A percentile compares a stretch with the other conserved stretches of the same genome.
phyloP scores from a whole-genome alignment of 805 yeast species.

The Yamadazyma akitaensis region DNA sequence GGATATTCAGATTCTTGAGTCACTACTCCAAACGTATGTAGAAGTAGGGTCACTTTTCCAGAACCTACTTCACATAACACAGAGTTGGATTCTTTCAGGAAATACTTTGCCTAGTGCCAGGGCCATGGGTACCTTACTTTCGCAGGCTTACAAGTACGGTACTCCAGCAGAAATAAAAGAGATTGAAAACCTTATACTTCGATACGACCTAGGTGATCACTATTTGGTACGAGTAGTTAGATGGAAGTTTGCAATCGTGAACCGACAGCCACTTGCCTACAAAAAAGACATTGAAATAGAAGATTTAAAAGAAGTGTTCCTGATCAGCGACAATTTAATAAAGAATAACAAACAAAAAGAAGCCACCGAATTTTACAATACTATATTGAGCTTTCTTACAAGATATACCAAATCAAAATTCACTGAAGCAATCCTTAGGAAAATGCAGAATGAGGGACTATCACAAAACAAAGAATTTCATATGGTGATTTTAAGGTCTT shows the following conservation, averaged over 20 bases:
- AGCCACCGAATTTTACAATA: slow-evolving; percentile 23
- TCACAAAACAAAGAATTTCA: slow-evolving; percentile 18
- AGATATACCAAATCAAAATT: slow-evolving; percentile 25
- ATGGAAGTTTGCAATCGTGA: slow-evolving; percentile 23
- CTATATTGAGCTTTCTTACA: slow-evolving; percentile 26
- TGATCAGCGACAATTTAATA: slow-evolving; percentile 6
- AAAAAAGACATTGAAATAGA: slow-evolving; percentile 25
- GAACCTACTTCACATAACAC: slow-evolving; percentile 20
- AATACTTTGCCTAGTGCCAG: slow-evolving; percentile 24
- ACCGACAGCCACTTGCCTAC: slow-evolving; percentile 21
- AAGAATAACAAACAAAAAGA: not conserved
- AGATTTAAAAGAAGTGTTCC: slow-evolving; percentile 21
- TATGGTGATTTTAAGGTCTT: slow-evolving; percentile 24
- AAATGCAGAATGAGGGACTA: slow-evolving; percentile 24
- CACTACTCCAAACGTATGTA: slow-evolving; percentile 22
- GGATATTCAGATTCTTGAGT: slow-evolving; percentile 24
- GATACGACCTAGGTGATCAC: slow-evolving; percentile 19
- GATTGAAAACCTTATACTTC: slow-evolving; percentile 19
- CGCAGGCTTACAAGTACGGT: slow-evolving; percentile 30
- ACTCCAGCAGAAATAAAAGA: slow-evolving; percentile 22
- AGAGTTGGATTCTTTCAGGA: slow-evolving; percentile 25
- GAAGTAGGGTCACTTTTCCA: slow-evolving; percentile 31
- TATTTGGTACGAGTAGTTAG: slow-evolving; percentile 22
- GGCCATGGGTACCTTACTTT: slow-evolving; percentile 24
- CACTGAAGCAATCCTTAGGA: slow-evolving; percentile 24